Conservation (phyloP, 306 rosid genomes). For the Vigna mungo region DNA sequence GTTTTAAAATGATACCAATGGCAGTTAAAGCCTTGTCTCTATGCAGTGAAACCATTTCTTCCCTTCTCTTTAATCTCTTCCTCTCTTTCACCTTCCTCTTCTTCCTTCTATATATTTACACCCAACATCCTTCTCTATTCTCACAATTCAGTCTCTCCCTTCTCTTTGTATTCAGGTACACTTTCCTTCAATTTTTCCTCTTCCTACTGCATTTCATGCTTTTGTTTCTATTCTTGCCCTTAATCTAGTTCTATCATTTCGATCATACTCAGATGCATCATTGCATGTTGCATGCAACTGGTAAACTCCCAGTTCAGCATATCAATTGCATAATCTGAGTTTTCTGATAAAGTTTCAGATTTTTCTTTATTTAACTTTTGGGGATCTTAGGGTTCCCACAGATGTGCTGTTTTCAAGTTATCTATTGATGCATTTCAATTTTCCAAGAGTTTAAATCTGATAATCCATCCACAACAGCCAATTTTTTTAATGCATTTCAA, state of each 20-base stretch:
- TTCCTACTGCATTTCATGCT: not conserved
- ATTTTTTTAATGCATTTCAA: not conserved
- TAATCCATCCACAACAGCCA: not conserved
- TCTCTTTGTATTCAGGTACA: slow-evolving; percentile 45
- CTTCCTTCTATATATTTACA: not conserved
- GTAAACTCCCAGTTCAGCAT: not conserved
- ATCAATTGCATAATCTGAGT: slow-evolving; percentile 6
- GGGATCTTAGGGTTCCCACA: not conserved
- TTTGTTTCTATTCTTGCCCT: slow-evolving; percentile 5
- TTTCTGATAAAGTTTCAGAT: not conserved
- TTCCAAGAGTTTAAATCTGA: not conserved
- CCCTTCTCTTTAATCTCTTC: not conserved
- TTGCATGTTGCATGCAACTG: slow-evolving; percentile 56
- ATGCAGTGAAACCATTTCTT: not conserved
- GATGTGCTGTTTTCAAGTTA: slow-evolving; percentile 2
- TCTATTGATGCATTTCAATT: slow-evolving; percentile 21
- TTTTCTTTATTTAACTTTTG: not conserved
- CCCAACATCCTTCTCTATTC: not conserved
- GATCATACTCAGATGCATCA: slow-evolving; percentile 30
- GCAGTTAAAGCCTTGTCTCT: slow-evolving; percentile 46
- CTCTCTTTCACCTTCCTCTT: slow-evolving; percentile 18
- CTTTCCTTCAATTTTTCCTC: not conserved
- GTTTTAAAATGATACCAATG: slow-evolving; percentile 36
- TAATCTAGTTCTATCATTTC: slow-evolving; percentile 3
- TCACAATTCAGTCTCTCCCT: slow-evolving; percentile 28